These are phyloP conservation scores for Penicillium malachiteum DNA, from an alignment of 495 filamentous ascomycete genomes.

Conservation along the genomic window DNA sequence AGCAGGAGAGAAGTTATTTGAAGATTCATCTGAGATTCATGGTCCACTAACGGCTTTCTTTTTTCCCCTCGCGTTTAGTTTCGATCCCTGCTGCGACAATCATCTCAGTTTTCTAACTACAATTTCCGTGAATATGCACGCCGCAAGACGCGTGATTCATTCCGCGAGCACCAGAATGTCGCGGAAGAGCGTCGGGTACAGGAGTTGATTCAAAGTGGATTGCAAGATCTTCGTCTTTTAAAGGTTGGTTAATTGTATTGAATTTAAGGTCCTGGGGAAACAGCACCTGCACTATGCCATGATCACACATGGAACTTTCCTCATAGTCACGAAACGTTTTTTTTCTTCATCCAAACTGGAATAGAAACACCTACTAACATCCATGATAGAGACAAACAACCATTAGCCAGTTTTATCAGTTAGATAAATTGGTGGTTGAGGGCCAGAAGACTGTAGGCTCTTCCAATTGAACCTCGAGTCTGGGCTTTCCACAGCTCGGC, in stretches of 20 bases:
- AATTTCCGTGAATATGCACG: conserved; percentile 97
- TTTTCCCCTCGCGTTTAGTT: conserved; percentile 55
- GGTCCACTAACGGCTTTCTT: background rate
- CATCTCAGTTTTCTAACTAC: conserved; percentile 84
- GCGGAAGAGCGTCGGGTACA: conserved; percentile 76
- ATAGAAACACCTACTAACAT: conserved; percentile 13
- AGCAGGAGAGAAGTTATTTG: background rate
- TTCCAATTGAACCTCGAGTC: background rate
- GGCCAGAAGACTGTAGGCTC: conserved; percentile 63
- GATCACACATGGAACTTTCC: too few species aligned
- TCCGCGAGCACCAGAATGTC: conserved; percentile 70
- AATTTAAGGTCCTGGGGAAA: background rate
- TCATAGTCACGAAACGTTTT: too few species aligned
- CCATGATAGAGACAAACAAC: conserved; percentile 80
- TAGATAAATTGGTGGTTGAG: conserved; percentile 91
- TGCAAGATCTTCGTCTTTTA: conserved; percentile 84
- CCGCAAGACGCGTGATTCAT: conserved; percentile 83
- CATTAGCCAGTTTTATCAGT: conserved; percentile 90
- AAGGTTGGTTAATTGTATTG: conserved; percentile 63
- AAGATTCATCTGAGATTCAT: background rate
- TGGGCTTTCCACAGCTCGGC: background rate
- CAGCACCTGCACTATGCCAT: too few species aligned
- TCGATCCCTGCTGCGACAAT: conserved; percentile 85
- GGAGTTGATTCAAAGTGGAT: conserved; percentile 82
- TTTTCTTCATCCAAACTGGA: background rate